These are phyloP conservation scores for Phoenix roebelenii DNA, from an alignment of 176 grass and related monocot genomes.

Conservation along the genomic window DNA sequence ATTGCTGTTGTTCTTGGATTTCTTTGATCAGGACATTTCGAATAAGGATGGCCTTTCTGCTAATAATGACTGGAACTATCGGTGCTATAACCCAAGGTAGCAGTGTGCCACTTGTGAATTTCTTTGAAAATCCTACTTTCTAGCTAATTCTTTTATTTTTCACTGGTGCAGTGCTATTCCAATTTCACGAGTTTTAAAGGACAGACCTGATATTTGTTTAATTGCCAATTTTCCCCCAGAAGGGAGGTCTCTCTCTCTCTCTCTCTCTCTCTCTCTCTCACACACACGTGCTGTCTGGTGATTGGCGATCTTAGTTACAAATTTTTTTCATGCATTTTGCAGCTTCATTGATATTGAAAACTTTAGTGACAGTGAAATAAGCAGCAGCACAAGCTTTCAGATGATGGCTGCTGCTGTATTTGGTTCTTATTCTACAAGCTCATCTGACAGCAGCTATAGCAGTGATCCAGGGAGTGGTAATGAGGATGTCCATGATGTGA, in stretches of 20 bases:
- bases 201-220: constrained; percentile 14
- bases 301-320: not conserved
- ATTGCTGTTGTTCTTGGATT: not conserved
- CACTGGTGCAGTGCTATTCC: not conserved
- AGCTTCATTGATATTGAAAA: constrained; percentile 15
- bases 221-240: constrained; percentile 17
- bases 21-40: constrained; percentile 14
- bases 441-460: constrained; percentile 19
- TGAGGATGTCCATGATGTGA: constrained; percentile 7
- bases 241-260: constrained; percentile 22
- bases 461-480: constrained; percentile 17
- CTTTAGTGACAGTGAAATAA: constrained; percentile 10
- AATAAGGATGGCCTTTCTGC: constrained; percentile 25
- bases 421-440: constrained; percentile 4
- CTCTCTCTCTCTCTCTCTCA: not conserved
- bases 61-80: constrained; percentile 19
- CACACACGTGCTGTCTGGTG: not conserved
- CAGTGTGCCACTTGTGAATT: not conserved
- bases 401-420: not conserved
- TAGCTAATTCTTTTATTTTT: not conserved
- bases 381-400: constrained; percentile 9
- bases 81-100: constrained; percentile 15
- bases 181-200: constrained; percentile 2
- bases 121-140: not conserved
- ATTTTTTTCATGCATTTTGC: not conserved